Percentiles rank a stretch among this genome's conserved stretches.
Evolutionary conservation across 176 grass and related monocot genomes (phyloP).

Genomic region (Bolboschoenus planiculmis): DNA sequence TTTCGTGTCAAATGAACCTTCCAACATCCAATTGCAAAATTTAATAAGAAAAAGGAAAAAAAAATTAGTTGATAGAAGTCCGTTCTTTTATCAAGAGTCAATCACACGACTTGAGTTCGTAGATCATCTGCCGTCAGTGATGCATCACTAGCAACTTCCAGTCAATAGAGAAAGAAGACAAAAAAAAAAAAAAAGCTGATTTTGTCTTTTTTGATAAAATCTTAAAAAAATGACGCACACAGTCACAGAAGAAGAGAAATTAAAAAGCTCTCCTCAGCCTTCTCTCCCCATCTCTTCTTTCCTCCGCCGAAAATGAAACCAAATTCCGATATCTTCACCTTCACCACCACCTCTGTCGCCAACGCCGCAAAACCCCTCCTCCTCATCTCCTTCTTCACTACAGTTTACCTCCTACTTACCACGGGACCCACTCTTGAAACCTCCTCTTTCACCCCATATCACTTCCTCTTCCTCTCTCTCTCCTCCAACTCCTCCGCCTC

Average conservation of each 20-base stretch:
- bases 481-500: slow-evolving; percentile 72
- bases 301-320: not conserved
- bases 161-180: not conserved
- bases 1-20: no score
- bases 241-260: no score
- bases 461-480: slow-evolving; percentile 63
- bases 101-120: no score
- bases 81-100: not conserved
- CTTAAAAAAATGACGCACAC: no score
- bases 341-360: no score
- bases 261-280: no score
- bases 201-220: no score
- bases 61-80: no score
- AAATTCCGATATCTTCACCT: not conserved
- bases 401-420: not conserved
- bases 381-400: not conserved
- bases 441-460: slow-evolving; percentile 37
- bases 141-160: not conserved
- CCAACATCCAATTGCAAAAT: no score
- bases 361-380: slow-evolving; percentile 32
- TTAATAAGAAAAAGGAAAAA: no score
- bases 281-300: no score
- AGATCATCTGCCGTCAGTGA: no score
- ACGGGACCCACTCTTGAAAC: slow-evolving; percentile 20
- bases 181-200: not conserved